These are phyloP conservation scores for Antitrichia curtipendula DNA, from an alignment of 225 moss, liverwort and hornwort species.

Conservation along the genomic window DNA sequence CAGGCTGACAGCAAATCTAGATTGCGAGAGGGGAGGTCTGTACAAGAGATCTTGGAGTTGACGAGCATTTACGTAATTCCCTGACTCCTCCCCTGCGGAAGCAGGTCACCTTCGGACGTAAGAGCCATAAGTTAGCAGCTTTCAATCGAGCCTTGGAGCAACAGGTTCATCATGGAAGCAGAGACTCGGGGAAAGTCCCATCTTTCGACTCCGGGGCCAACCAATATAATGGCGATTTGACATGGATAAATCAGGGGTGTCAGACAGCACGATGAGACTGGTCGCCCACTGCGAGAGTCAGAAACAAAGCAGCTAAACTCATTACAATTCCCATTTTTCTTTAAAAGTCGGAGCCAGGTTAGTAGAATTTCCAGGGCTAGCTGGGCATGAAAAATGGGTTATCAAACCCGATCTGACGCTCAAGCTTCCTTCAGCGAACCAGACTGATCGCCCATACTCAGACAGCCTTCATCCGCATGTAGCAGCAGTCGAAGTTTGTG, in stretches of 20 bases:
- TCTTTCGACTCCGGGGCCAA: not conserved
- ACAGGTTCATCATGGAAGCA: not conserved
- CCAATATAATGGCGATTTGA: not conserved
- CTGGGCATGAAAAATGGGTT: not conserved
- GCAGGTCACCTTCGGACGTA: not conserved
- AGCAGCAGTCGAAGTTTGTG: not conserved
- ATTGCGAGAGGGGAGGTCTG: conserved; percentile 8
- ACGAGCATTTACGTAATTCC: conserved; percentile 18
- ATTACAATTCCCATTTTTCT: not conserved
- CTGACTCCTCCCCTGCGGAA: not conserved
- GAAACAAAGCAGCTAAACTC: not conserved
- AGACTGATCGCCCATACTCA: not conserved
- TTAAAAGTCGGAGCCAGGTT: no score
- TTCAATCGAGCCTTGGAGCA: not conserved
- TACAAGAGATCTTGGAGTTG: conserved; percentile 21
- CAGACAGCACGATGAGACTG: not conserved
- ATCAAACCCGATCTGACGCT: not conserved
- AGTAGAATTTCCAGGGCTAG: no score
- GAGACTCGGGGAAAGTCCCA: not conserved
- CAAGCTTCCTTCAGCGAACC: not conserved
- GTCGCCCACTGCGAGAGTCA: not conserved
- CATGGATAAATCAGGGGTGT: not conserved
- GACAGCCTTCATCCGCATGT: not conserved
- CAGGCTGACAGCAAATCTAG: conserved; percentile 27
- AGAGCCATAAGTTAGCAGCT: not conserved